phyloP scores from a whole-genome alignment of 192 early-diverging fungal genomes.

The Dimargaris xerosporica region DNA sequence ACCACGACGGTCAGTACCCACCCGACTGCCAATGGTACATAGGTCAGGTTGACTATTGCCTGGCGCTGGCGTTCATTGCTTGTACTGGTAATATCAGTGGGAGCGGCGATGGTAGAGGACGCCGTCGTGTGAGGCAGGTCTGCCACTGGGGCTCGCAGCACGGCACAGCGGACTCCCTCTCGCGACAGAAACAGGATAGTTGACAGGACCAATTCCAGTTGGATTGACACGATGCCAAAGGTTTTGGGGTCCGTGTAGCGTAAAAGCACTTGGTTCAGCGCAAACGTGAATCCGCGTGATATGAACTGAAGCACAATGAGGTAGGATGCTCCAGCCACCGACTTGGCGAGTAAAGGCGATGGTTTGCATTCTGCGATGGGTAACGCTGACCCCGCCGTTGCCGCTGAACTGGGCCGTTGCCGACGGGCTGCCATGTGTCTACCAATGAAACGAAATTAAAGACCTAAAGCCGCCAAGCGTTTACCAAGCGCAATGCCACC shows the following conservation, averaged over 20 bases:
- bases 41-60: conserved; percentile 57
- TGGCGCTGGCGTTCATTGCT: conserved; percentile 23
- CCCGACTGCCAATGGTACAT: conserved; percentile 46
- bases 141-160: conserved; percentile 34
- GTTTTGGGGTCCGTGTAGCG: conserved; percentile 52
- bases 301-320: conserved; percentile 60
- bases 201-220: conserved; percentile 73
- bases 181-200: conserved; percentile 86
- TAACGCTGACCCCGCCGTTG: too few relatives aligned
- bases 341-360: conserved; percentile 12
- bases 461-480: too few relatives aligned
- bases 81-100: neutral
- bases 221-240: conserved; percentile 68
- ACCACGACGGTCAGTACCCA: conserved; percentile 37
- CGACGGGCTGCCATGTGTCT: too few relatives aligned
- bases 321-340: conserved; percentile 58
- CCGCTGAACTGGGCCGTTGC: too few relatives aligned
- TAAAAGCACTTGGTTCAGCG: conserved; percentile 60
- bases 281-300: conserved; percentile 63
- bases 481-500: too few relatives aligned
- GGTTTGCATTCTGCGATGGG: too few relatives aligned
- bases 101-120: conserved; percentile 1
- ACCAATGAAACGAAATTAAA: too few relatives aligned
- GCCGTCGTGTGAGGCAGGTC: neutral
- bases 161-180: conserved; percentile 56